Evolutionary conservation across 768 basidiomycete genomes (phyloP).

Genomic region (Ramaria sp.): DNA sequence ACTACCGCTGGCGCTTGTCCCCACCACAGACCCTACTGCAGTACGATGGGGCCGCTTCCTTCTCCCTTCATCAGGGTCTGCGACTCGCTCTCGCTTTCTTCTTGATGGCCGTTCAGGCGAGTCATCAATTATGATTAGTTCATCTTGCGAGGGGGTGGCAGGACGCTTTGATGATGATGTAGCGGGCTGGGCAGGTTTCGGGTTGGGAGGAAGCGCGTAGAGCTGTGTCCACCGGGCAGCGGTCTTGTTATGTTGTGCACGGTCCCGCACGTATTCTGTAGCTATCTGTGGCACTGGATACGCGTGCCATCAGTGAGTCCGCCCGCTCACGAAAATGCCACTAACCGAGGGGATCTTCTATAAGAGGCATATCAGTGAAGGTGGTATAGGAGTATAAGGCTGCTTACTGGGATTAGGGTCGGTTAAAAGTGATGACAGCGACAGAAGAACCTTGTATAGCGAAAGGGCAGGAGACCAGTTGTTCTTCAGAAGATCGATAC

Average conservation of each 20-base stretch:
- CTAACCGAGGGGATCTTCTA: slow-evolving; percentile 72
- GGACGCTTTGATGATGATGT: not conserved
- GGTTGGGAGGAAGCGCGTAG: slow-evolving; percentile 45
- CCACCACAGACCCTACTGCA: not conserved
- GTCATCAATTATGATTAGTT: slow-evolving; percentile 4
- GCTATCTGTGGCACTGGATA: slow-evolving; percentile 58
- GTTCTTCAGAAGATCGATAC: slow-evolving; percentile 85
- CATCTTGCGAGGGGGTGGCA: not conserved
- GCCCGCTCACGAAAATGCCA: slow-evolving; percentile 12
- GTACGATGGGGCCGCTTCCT: slow-evolving; percentile 3
- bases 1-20: not conserved
- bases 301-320: not conserved
- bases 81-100: slow-evolving; percentile 4
- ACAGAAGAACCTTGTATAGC: slow-evolving; percentile 89
- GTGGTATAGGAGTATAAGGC: not conserved
- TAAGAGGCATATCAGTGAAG: not conserved
- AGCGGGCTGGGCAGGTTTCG: slow-evolving; percentile 8
- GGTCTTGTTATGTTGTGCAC: slow-evolving; percentile 61
- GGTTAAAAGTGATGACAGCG: slow-evolving; percentile 82
- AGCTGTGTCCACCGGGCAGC: slow-evolving; percentile 70
- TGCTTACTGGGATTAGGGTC: slow-evolving; percentile 87
- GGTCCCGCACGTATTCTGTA: slow-evolving; percentile 52
- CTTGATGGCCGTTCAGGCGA: slow-evolving; percentile 6
- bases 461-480: slow-evolving; percentile 94
- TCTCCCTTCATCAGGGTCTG: not conserved